These are phyloP conservation scores for Lactarius tabidus DNA, from an alignment of 768 basidiomycete genomes.

Conservation along the genomic window DNA sequence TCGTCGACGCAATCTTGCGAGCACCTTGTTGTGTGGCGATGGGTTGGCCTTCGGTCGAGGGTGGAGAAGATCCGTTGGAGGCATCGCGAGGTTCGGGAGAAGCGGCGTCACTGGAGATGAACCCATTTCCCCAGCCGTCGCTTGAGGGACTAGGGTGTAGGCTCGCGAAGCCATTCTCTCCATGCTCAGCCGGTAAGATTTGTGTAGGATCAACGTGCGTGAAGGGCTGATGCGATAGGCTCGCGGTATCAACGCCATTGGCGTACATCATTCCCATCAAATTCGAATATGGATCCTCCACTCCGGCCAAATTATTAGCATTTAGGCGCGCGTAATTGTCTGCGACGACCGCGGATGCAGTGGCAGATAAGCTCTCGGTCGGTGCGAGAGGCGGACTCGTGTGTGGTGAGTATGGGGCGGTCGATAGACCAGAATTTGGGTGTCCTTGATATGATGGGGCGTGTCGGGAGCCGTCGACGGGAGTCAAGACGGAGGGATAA, in stretches of 20 bases:
- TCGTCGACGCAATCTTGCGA: constrained; percentile 65
- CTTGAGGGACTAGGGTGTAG: constrained; percentile 78
- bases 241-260: constrained; percentile 41
- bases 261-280: constrained; percentile 65
- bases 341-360: constrained; percentile 64
- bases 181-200: constrained; percentile 51
- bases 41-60: constrained; percentile 53
- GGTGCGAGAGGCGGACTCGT: constrained; percentile 32
- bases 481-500: constrained; percentile 28
- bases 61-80: constrained; percentile 70
- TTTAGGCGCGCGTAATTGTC: constrained; percentile 69
- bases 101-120: constrained; percentile 61
- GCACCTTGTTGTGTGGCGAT: constrained; percentile 33
- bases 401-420: constrained; percentile 38
- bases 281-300: constrained; percentile 62
- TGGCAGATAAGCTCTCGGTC: constrained; percentile 57
- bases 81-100: constrained; percentile 71
- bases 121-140: constrained; percentile 67
- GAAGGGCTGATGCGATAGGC: constrained; percentile 43
- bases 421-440: constrained; percentile 26
- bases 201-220: constrained; percentile 94
- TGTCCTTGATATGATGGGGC: constrained; percentile 28
- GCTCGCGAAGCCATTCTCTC: constrained; percentile 41
- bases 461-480: constrained; percentile 27
- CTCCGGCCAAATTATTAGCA: constrained; percentile 46